Base-by-base conservation (phyloP, 371 early-diverging fungal genomes). In the Mucor sp. region DNA sequence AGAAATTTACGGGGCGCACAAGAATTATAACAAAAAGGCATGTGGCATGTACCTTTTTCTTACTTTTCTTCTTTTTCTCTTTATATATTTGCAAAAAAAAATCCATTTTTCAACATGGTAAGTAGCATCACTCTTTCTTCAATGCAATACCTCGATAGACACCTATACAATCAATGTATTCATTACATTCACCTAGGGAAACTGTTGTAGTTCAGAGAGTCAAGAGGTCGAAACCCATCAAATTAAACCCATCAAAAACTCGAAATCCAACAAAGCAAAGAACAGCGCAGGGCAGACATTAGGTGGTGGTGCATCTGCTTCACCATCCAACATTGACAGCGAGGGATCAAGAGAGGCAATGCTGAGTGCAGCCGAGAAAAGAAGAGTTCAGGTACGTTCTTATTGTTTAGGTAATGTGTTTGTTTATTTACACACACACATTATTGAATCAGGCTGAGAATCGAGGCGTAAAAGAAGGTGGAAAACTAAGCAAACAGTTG, bases 331-430 rank as follows among this genome's bases (percentile, higher is more conserved):
- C 23, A 28, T 39, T 1, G 58, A 35, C 37, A 58, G 58, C 9
- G 65, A 35, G 3, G 15, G 37, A 12, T 58, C 67, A 19, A 68
- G 74, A 66, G 79, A 79, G 30, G 75, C 75, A 27, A 80, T 74
- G 77, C 28, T 77, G 11, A 67, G 53, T 28, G 80, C 80, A 41
- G 77, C 77, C 25, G 80, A 80, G 50, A 67, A 77, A 62, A 71
- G 80, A 53, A 65, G 70, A 43, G 12, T 65, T 39, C 59, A 80
- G 62, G 80, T 75, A 68, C 39, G 19, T 62, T 21, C 30, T 30
- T 30, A 19, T 19, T 30, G 4, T 27, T 15, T 43, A 15, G 14
- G 47, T 32, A 19, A 8, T 33, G 48, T 8, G 19, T 6, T 48
- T 48, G 6, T 48, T 48, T 48, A 48, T 48, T 48, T 48, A n/a